Percentiles rank a stretch among this genome's conserved stretches.
Evolutionary conservation across 176 grass and related monocot species (phyloP).

Genomic region (Poa pratensis): DNA sequence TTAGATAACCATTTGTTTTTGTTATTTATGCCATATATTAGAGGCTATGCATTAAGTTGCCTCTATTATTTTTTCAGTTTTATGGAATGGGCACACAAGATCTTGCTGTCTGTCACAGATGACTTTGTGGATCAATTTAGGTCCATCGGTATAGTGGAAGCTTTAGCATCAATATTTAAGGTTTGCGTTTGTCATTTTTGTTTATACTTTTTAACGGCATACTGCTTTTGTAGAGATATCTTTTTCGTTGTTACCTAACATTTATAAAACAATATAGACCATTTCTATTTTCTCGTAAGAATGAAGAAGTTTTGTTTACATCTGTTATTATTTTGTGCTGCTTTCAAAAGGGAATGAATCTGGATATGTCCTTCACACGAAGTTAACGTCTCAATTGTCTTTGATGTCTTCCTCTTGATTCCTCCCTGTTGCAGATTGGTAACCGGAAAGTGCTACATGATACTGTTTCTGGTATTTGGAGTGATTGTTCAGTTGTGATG

Average conservation of each 20-base stretch:
- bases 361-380: constrained; percentile 9
- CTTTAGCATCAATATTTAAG: constrained; percentile 97
- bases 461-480: constrained; percentile 70
- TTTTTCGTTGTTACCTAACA: neutral
- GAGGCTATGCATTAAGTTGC: constrained; percentile 29
- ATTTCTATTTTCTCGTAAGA: constrained; percentile 22
- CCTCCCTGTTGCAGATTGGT: constrained; percentile 68
- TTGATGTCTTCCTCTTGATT: constrained; percentile 41
- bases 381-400: constrained; percentile 6
- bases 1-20: constrained; percentile 27
- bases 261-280: neutral
- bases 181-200: constrained; percentile 44
- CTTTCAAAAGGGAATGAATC: neutral
- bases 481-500: constrained; percentile 78
- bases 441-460: constrained; percentile 60
- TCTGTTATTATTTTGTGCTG: constrained; percentile 10
- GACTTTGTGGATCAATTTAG: constrained; percentile 84
- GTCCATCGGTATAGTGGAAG: constrained; percentile 91
- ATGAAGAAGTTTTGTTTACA: neutral
- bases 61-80: constrained; percentile 71
- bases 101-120: constrained; percentile 79
- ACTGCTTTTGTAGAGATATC: constrained; percentile 26
- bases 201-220: constrained; percentile 28
- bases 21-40: constrained; percentile 21
- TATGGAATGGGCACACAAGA: constrained; percentile 87